Evolutionary conservation across 306 rosid species (phyloP).

Genomic region (Quercus glauca): DNA sequence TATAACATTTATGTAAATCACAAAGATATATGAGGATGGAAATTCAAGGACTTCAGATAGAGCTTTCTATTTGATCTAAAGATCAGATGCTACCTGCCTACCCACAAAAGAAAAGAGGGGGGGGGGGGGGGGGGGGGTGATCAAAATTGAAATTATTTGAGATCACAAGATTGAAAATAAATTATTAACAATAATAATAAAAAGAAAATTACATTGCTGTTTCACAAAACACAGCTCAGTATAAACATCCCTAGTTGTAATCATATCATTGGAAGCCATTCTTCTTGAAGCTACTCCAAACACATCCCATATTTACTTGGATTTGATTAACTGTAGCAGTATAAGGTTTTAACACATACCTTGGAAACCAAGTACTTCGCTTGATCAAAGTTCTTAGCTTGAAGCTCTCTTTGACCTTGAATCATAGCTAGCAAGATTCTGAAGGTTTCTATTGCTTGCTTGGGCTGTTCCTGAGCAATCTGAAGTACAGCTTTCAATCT

Average conservation of each 20-base stretch:
- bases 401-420: slow-evolving; percentile 60
- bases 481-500: slow-evolving; percentile 81
- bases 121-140: no score
- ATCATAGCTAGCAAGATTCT: slow-evolving; percentile 74
- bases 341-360: slow-evolving; percentile 35
- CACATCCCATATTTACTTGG: neutral
- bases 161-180: neutral
- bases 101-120: neutral
- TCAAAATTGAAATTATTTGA: neutral
- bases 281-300: neutral
- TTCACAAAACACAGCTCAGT: neutral
- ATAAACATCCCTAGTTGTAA: neutral
- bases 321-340: neutral
- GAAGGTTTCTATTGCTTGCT: slow-evolving; percentile 88
- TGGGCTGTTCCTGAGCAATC: slow-evolving; percentile 78
- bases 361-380: slow-evolving; percentile 35
- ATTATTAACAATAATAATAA: neutral
- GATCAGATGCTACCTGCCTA: neutral
- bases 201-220: neutral
- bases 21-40: neutral
- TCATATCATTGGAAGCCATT: no score
- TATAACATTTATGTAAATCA: neutral
- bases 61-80: neutral
- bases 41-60: neutral
- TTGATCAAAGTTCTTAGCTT: slow-evolving; percentile 36